Base-by-base conservation (phyloP, 345 rosid genomes). In the Turritis glabra region DNA sequence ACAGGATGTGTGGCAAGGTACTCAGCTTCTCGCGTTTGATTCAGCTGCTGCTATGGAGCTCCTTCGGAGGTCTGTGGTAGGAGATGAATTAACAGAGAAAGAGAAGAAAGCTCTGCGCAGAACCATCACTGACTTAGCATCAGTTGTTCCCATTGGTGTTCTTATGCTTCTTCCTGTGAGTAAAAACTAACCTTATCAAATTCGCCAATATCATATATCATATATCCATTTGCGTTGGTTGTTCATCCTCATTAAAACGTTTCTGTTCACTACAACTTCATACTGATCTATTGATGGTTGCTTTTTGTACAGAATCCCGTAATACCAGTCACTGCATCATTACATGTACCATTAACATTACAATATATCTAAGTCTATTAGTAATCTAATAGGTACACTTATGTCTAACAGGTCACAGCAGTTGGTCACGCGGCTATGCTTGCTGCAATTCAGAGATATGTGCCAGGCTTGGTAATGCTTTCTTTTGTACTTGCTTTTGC, bases 81-180 rank as follows among this genome's bases (percentile, higher is more conserved):
- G 99, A 43, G 99, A 95, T 77, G 93, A 95, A 76, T 82, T 95
- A 71, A 85, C 99, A 29, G 87, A 81, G 75, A 92, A 89, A 82
- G 97, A 95, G 73, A 92, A 86, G 88, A 83, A 84, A 80, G 91
- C 89, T 56, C 84, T 95, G 3, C 82, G 68, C 69, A 88, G 97
- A 82, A 95, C 99, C 30, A 72, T 95, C 84, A 88, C 90, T 2
- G 97, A 95, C 78, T 67, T 92, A 66, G 99, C 99, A 71, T 90
- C 97, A 44, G 97, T 92, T 53, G 82, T 95, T 67, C 99, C 99
- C 21, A 92, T 95, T 68, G 92, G 99, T 37, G 50, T 95, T 64
- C 82, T 92, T 69, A 95, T 95, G 99, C 96, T 95, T 80, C 97
- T 95, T 78, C 98, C 99, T 25, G 98, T 95, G 77, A 89, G 97